Evolutionary conservation across 1,139 yeast species (phyloP).

Genomic region (Yamadazyma mexicana): DNA sequence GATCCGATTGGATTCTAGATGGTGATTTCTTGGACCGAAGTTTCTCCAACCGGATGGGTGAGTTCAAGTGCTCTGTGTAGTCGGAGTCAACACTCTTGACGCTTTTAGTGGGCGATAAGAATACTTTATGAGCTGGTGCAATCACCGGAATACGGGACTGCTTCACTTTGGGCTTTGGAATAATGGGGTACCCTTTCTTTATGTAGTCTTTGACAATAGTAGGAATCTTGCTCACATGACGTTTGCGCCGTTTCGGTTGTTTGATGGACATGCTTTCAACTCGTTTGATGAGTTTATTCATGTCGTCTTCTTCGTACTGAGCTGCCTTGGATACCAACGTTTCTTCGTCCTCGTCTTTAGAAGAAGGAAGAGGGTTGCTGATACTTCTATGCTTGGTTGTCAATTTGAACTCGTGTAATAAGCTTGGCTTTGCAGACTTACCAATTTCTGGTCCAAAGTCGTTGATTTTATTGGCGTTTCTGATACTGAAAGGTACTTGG

Average conservation of each 20-base stretch:
- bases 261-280: not conserved
- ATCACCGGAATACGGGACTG: constrained; percentile 30
- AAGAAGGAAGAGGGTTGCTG: not conserved
- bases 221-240: constrained; percentile 23
- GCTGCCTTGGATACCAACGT: constrained; percentile 21
- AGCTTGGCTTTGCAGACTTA: constrained; percentile 11
- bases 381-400: not conserved
- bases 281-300: constrained; percentile 1
- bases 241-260: not conserved
- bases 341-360: constrained; percentile 20
- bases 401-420: constrained; percentile 13
- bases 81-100: constrained; percentile 5
- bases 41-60: constrained; percentile 6
- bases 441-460: constrained; percentile 20
- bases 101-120: constrained; percentile 12
- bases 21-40: constrained; percentile 7
- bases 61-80: constrained; percentile 10
- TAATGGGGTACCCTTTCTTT: constrained; percentile 22
- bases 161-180: constrained; percentile 19
- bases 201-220: constrained; percentile 25
- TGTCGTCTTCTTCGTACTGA: not conserved
- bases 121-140: constrained; percentile 32
- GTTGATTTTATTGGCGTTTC: constrained; percentile 30
- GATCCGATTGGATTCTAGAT: constrained; percentile 5
- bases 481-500: constrained; percentile 35